These are phyloP conservation scores for Lepidium didymum DNA, from an alignment of 345 rosid species.

Conservation along the genomic window DNA sequence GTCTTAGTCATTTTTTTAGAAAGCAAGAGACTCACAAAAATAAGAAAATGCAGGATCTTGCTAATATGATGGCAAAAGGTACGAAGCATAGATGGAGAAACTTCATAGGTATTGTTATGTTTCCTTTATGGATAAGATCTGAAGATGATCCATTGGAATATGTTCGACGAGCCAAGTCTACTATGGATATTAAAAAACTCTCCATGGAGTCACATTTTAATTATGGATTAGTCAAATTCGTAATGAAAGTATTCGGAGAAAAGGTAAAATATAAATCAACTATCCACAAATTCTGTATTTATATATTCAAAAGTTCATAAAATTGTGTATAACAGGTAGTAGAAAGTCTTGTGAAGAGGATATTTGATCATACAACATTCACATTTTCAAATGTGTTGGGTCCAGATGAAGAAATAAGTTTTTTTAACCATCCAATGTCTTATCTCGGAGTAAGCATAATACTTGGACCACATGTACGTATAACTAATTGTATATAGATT, in stretches of 20 bases:
- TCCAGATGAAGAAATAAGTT: conserved; percentile 50
- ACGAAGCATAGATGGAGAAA: conserved; percentile 45
- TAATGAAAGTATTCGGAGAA: conserved; percentile 30
- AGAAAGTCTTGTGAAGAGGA: conserved; percentile 21
- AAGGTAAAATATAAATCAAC: conserved; percentile 23
- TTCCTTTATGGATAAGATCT: conserved; percentile 36
- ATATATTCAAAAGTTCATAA: neutral
- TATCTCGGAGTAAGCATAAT: conserved; percentile 44
- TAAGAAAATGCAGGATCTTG: conserved; percentile 24
- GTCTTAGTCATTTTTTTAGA: neutral
- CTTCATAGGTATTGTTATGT: conserved; percentile 34
- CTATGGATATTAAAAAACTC: conserved; percentile 38
- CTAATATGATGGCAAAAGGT: conserved; percentile 40
- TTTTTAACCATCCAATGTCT: conserved; percentile 44
- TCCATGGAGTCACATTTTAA: conserved; percentile 36
- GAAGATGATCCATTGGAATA: conserved; percentile 42
- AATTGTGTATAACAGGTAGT: conserved; percentile 23
- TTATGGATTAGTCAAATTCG: conserved; percentile 3
- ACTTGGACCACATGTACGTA: conserved; percentile 48
- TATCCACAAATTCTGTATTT: neutral
- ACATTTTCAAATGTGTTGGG: conserved; percentile 50
- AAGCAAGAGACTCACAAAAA: neutral
- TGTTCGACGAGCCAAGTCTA: conserved; percentile 38
- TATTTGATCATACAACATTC: conserved; percentile 34
- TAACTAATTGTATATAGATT: neutral